phyloP scores from a whole-genome alignment of 2,329 filamentous ascomycete genomes.

The Tolypocladium cylindrosporum region DNA sequence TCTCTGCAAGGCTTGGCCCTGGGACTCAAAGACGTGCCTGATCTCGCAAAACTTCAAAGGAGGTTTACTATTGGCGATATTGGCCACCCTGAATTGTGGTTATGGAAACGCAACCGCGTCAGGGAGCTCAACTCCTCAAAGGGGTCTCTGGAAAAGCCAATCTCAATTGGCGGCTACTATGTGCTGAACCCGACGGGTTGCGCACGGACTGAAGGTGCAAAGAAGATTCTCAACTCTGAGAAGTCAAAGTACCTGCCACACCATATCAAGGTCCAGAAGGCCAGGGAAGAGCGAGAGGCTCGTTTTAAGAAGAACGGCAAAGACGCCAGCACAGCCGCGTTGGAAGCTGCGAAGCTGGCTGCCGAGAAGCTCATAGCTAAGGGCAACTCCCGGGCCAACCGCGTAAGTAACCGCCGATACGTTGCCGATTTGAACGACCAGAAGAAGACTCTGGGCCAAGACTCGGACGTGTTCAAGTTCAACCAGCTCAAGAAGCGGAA shows the following conservation, averaged over 20 bases:
- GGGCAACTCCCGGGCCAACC: constrained; percentile 84
- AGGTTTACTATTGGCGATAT: constrained; percentile 34
- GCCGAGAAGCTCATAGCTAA: constrained; percentile 76
- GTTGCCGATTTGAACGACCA: constrained; percentile 93
- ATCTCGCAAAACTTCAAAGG: constrained; percentile 37
- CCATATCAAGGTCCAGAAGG: constrained; percentile 90
- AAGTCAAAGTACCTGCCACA: constrained; percentile 98
- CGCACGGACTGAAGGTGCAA: constrained; percentile 84
- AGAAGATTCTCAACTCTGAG: constrained; percentile 93
- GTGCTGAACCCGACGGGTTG: constrained; percentile 77
- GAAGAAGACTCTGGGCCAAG: constrained; percentile 73
- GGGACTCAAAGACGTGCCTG: constrained; percentile 34
- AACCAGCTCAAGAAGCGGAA: constrained; percentile 99
- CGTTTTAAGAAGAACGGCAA: constrained; percentile 55
- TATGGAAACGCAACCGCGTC: constrained; percentile 47
- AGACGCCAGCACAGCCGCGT: constrained; percentile 54
- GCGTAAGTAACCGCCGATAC: constrained; percentile 89
- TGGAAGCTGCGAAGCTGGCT: constrained; percentile 61
- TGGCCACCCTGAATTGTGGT: constrained; percentile 42
- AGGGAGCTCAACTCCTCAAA: constrained; percentile 40
- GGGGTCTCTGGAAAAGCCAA: constrained; percentile 17
- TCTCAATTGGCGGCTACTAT: constrained; percentile 57
- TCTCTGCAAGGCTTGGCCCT: constrained; percentile 34
- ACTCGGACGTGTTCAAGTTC: constrained; percentile 89
- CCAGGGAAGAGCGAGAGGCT: constrained; percentile 84